Base-by-base conservation (phyloP, 148 eudicot species). In the Agrostemma githago region DNA sequence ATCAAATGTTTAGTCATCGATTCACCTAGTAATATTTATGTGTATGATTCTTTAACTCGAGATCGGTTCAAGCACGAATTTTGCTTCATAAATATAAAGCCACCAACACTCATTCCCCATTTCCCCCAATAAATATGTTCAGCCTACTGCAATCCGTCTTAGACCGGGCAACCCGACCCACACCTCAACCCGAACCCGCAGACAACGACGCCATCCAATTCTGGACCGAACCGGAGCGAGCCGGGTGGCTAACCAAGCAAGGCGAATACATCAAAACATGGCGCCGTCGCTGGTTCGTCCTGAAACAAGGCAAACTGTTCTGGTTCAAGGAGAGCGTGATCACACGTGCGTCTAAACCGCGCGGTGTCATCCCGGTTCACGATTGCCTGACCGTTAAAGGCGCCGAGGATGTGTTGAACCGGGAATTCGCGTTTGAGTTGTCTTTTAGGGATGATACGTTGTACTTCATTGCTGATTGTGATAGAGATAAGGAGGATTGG, bases 261-360 rank as follows among this genome's bases (percentile, higher is more conserved):
- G 98, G 98, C 74, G 94, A 93, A 77, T 89, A 89, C 89, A 93
- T 93, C 63, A 93, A 93, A 79, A 93, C 98, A 34, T 93, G 98
- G 98, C 87, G 98, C 0, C 88, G 95, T 46, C 90, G 95, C 1
- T 91, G 97, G 96, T 93, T 93, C 82, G 86, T 93, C 0, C 78
- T 93, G 17, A 93, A 91, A 70, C 91, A 91, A 76, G 97, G 98
- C 1, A 88, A 91, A 54, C 85, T 93, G 51, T 93, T 93, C 81
- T 93, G 98, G 98, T 93, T 93, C 89, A 91, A 89, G 80, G 94
- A 91, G 21, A 79, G 87, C 10, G 68, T 68, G 11, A 79, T 93
- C 65, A 88, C 81, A 4, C 90, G 89, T 21, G 75, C 80, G 2
- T 90, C 98, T 14, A 53, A 61, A 40, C 89, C 94, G 26, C 97